Conservation (phyloP, 352 stramenopile species). For the Thraustochytrium sp. region DNA sequence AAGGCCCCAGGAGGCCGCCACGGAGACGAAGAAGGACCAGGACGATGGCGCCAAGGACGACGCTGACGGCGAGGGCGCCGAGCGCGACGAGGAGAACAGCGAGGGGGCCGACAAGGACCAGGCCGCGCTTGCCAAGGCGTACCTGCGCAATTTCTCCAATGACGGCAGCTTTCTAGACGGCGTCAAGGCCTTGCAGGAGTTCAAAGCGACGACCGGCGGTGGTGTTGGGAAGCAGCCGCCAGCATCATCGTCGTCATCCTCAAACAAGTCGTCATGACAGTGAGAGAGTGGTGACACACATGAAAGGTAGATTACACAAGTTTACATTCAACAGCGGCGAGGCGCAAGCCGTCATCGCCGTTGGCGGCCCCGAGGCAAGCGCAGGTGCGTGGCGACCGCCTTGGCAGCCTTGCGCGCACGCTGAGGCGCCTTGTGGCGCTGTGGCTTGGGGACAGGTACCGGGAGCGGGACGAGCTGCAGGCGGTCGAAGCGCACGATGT, state of each 20-base stretch:
- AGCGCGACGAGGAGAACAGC: neutral
- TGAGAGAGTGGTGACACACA: no score
- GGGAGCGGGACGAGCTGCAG: neutral
- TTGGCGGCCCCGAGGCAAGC: no score
- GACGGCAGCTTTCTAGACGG: slow-evolving; percentile 22
- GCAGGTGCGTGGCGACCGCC: neutral
- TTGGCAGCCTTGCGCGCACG: neutral
- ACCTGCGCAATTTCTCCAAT: neutral
- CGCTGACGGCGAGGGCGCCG: neutral
- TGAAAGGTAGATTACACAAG: no score
- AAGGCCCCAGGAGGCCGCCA: neutral
- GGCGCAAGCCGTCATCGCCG: no score
- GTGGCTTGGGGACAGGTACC: neutral
- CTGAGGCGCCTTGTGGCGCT: neutral
- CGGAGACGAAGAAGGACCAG: neutral
- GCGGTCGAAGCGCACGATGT: no score
- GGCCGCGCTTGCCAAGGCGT: neutral
- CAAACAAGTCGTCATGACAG: no score
- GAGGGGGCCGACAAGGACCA: neutral
- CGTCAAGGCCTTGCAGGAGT: slow-evolving; percentile 9
- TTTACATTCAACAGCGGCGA: no score
- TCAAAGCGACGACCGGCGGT: no score
- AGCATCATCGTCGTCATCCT: no score
- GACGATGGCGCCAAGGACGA: neutral
- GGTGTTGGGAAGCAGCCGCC: no score